Percentiles rank a stretch among this genome's conserved stretches.
Evolutionary conservation across 345 rosid species (phyloP).

Genomic region (Syzygium aromaticum): DNA sequence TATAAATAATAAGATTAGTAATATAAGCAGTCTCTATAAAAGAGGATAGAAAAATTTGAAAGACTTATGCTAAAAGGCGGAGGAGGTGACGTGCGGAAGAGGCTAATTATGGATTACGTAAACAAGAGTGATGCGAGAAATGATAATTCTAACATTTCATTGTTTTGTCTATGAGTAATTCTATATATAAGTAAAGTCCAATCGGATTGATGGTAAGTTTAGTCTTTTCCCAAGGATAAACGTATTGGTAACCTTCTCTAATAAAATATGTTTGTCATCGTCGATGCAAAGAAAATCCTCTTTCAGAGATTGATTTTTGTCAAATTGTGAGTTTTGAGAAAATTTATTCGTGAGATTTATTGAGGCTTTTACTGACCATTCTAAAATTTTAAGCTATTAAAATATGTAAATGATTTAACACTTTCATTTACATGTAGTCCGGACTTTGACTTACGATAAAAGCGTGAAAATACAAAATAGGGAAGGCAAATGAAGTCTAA

Average conservation of each 20-base stretch:
- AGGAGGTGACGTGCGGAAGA: neutral
- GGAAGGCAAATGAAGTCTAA: neutral
- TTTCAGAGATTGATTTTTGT: neutral
- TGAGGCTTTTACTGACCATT: accelerated
- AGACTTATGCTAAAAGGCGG: neutral
- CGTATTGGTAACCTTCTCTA: neutral
- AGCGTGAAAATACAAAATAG: neutral
- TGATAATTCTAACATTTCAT: neutral
- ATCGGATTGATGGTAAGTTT: neutral
- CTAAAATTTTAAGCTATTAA: neutral
- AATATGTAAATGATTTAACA: neutral
- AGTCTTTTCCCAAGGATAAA: neutral
- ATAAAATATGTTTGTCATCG: neutral
- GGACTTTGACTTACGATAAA: neutral
- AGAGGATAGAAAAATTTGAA: neutral
- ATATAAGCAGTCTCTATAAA: neutral
- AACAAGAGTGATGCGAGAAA: neutral
- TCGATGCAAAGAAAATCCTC: neutral
- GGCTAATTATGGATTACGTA: neutral
- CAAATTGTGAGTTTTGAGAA: neutral
- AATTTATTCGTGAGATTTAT: neutral
- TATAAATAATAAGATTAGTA: neutral
- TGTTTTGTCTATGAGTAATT: neutral
- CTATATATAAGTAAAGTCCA: neutral
- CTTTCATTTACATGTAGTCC: neutral